phyloP scores from a whole-genome alignment of 768 basidiomycete species.

The Mycena maculata region DNA sequence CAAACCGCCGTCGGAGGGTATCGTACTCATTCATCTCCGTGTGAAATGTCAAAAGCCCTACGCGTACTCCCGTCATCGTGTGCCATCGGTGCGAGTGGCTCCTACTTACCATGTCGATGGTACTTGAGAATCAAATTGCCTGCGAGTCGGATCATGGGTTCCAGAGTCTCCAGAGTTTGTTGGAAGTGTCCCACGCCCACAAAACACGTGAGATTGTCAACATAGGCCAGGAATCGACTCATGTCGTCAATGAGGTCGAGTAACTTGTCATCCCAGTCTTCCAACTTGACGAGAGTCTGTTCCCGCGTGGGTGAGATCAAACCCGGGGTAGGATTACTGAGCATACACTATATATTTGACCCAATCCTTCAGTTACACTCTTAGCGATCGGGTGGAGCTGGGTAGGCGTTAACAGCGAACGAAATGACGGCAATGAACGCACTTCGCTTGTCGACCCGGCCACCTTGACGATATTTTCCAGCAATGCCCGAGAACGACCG shows the following conservation, averaged over 20 bases:
- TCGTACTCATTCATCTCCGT: constrained; percentile 18
- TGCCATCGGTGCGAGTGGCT: background rate
- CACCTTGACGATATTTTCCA: background rate
- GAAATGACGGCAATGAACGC: background rate
- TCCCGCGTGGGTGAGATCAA: background rate
- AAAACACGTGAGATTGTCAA: constrained; percentile 6
- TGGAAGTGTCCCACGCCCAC: background rate
- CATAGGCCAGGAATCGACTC: constrained; percentile 5
- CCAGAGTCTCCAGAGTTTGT: background rate
- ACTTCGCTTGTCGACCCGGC: constrained; percentile 16
- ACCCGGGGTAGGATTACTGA: background rate
- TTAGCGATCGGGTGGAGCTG: constrained; percentile 18
- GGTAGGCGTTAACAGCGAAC: background rate
- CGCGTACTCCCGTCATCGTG: background rate
- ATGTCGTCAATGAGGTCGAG: constrained; percentile 23
- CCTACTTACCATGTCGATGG: constrained; percentile 3
- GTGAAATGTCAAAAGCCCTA: constrained; percentile 9
- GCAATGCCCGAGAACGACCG: background rate
- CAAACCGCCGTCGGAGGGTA: constrained; percentile 4
- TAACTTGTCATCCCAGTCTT: constrained; percentile 20
- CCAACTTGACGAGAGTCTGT: constrained; percentile 2
- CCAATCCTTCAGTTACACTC: background rate
- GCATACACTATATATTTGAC: constrained; percentile 14
- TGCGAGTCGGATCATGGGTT: background rate
- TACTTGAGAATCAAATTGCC: constrained; percentile 25